These are phyloP conservation scores for Penicillium cosmopolitanum DNA, from an alignment of 495 filamentous ascomycete genomes.

Conservation along the genomic window DNA sequence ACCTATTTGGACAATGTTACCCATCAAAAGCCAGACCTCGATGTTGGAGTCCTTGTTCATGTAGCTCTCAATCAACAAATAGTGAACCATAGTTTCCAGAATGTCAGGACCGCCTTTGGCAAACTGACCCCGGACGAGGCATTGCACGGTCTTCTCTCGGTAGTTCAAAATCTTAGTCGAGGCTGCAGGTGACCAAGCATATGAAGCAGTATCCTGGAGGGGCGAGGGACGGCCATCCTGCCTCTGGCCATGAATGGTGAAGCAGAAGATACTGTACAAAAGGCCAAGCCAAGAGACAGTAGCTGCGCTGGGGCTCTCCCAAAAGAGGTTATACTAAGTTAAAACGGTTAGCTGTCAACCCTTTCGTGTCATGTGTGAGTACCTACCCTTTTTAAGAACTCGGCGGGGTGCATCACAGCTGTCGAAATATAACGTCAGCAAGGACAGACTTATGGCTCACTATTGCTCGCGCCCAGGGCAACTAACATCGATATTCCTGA, in stretches of 20 bases:
- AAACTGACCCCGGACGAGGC: slow-evolving; percentile 34
- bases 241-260: slow-evolving; percentile 24
- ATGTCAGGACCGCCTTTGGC: slow-evolving; percentile 27
- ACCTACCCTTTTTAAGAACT: neutral
- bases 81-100: slow-evolving; percentile 35
- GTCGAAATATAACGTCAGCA: no score
- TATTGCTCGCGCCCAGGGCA: no score
- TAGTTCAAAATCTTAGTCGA: slow-evolving; percentile 16
- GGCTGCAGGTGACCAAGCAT: no score
- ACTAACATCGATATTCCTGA: no score
- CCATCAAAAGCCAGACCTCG: slow-evolving; percentile 43
- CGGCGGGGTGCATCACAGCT: no score
- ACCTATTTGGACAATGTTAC: slow-evolving; percentile 16
- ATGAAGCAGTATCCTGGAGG: no score
- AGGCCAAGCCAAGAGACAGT: slow-evolving; percentile 36
- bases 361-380: neutral
- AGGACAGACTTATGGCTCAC: no score
- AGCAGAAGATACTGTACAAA: slow-evolving; percentile 35
- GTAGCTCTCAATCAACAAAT: slow-evolving; percentile 5
- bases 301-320: slow-evolving; percentile 24
- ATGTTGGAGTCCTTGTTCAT: slow-evolving; percentile 16
- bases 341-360: neutral
- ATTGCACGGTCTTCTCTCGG: slow-evolving; percentile 35
- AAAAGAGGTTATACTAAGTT: slow-evolving; percentile 37
- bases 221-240: neutral